Conservation (phyloP, 768 basidiomycete genomes). For the Flagelloscypha sp. region DNA sequence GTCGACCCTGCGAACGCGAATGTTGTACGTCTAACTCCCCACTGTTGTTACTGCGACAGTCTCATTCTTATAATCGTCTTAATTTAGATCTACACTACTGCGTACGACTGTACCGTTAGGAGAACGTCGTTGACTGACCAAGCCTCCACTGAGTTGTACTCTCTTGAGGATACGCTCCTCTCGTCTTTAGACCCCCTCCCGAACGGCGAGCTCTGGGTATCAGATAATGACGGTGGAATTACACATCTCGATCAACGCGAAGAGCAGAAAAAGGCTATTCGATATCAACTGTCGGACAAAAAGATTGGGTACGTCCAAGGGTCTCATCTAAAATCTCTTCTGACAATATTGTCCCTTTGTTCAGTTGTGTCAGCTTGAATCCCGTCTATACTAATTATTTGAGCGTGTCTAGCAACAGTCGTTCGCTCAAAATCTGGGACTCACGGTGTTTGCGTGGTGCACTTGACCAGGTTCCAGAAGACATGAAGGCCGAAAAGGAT, state of each 20-base stretch:
- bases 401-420: conserved; percentile 70
- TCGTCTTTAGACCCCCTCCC: conserved; percentile 64
- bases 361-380: conserved; percentile 73
- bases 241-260: conserved; percentile 74
- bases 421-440: conserved; percentile 75
- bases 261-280: conserved; percentile 39
- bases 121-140: conserved; percentile 65
- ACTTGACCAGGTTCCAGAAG: too few relatives aligned
- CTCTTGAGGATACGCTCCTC: conserved; percentile 53
- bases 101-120: conserved; percentile 77
- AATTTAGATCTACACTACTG: conserved; percentile 64
- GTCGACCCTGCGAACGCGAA: conserved; percentile 71
- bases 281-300: conserved; percentile 58
- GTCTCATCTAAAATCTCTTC: too few relatives aligned
- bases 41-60: background rate
- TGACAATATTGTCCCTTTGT: too few relatives aligned
- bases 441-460: too few relatives aligned
- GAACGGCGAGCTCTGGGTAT: conserved; percentile 78
- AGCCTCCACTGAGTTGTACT: conserved; percentile 60
- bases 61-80: conserved; percentile 3
- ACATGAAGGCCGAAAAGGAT: too few relatives aligned
- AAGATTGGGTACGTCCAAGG: too few relatives aligned
- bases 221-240: conserved; percentile 61
- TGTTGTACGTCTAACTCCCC: conserved; percentile 46
- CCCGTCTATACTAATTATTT: conserved; percentile 58